Conservation (phyloP, 106 monocot species). For the Allium cepa region DNA sequence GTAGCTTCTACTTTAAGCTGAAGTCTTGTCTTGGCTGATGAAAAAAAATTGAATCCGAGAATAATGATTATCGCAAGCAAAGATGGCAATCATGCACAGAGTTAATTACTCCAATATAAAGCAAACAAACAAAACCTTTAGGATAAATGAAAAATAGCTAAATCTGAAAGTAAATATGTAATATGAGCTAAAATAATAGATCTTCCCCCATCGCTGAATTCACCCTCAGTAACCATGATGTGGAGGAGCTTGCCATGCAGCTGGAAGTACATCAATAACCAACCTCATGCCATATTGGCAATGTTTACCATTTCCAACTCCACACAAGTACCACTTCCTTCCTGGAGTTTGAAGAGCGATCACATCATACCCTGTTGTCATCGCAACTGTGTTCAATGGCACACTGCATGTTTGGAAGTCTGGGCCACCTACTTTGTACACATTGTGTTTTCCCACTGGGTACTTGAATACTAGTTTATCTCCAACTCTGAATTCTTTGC, state of each 20-base stretch:
- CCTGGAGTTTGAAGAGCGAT: conserved; percentile 2
- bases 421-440: not conserved
- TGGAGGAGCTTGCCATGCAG: not conserved
- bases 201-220: no score
- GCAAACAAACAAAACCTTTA: no score
- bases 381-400: not conserved
- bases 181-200: no score
- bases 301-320: not conserved
- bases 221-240: not conserved
- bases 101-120: no score
- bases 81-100: no score
- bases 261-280: not conserved
- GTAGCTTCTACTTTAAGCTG: no score
- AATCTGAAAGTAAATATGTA: no score
- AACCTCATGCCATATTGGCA: conserved; percentile 2
- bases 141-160: no score
- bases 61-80: no score
- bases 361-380: conserved; percentile 2
- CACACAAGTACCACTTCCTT: conserved; percentile 7
- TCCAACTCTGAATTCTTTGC: conserved; percentile 8
- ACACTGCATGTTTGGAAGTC: conserved; percentile 8
- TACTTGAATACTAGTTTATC: conserved; percentile 13
- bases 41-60: no score
- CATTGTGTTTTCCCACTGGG: not conserved
- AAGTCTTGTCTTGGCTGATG: no score